These are phyloP conservation scores for Sugiyamaella valdiviana DNA, from an alignment of 805 yeast species.

Conservation along the genomic window DNA sequence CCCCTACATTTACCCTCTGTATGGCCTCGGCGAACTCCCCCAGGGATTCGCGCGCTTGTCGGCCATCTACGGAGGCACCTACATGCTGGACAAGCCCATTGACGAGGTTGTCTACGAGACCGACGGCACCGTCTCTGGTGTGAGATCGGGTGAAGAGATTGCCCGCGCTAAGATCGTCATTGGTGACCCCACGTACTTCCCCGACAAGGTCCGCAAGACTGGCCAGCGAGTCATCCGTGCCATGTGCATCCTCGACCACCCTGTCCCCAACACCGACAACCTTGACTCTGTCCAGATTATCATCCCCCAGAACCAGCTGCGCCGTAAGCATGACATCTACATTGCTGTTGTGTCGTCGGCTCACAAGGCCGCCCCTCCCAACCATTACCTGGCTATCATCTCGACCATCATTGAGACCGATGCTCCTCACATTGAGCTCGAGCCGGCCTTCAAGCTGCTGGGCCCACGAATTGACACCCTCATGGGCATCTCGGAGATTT, in stretches of 20 bases:
- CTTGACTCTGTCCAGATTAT: slow-evolving; percentile 89
- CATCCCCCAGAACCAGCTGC: slow-evolving; percentile 93
- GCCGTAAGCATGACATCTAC: slow-evolving; percentile 89
- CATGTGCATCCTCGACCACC: slow-evolving; percentile 84
- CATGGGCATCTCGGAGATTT: slow-evolving; percentile 89
- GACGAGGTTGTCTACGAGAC: slow-evolving; percentile 77
- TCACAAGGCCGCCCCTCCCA: slow-evolving; percentile 85
- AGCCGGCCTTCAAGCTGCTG: slow-evolving; percentile 86
- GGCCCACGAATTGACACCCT: slow-evolving; percentile 75
- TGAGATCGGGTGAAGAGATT: slow-evolving; percentile 81
- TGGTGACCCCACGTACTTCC: slow-evolving; percentile 98
- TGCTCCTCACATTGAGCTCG: slow-evolving; percentile 84
- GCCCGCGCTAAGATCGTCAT: slow-evolving; percentile 91
- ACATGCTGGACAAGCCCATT: slow-evolving; percentile 94
- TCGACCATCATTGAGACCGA: slow-evolving; percentile 94
- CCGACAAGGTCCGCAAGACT: slow-evolving; percentile 65
- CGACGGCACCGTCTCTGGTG: slow-evolving; percentile 73
- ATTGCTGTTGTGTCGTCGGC: slow-evolving; percentile 83
- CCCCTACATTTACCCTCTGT: slow-evolving; percentile 91
- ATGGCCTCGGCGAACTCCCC: slow-evolving; percentile 97
- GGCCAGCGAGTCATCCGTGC: slow-evolving; percentile 76
- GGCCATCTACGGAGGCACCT: slow-evolving; percentile 97
- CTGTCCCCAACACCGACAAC: slow-evolving; percentile 73
- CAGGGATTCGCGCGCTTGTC: slow-evolving; percentile 96
- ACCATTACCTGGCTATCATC: slow-evolving; percentile 85